Conservation (phyloP, 805 yeast genomes). For the Cyberlindnera japonica region DNA sequence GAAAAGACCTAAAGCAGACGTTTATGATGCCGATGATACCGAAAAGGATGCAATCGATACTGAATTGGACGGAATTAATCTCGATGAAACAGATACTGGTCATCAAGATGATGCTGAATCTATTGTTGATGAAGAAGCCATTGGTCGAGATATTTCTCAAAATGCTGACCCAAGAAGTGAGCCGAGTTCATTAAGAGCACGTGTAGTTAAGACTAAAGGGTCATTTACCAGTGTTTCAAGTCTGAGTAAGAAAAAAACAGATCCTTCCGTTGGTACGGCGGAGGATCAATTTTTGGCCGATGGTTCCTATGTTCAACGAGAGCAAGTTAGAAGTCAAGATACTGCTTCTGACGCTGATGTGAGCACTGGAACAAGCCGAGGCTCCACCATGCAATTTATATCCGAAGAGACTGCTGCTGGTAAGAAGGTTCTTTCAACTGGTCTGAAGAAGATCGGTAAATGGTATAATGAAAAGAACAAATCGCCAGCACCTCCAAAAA, state of each 20-base stretch:
- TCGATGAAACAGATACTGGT: not conserved
- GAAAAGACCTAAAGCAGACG: constrained; percentile 20
- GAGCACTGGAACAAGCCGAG: constrained; percentile 8
- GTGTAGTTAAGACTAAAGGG: constrained; percentile 4
- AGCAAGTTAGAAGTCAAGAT: constrained; percentile 9
- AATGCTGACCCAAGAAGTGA: constrained; percentile 14
- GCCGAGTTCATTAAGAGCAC: constrained; percentile 15
- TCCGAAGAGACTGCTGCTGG: constrained; percentile 29
- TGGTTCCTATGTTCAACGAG: constrained; percentile 26
- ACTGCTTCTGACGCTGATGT: constrained; percentile 16
- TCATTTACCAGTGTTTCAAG: constrained; percentile 6
- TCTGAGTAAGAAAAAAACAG: constrained; percentile 18
- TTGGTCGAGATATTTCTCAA: not conserved
- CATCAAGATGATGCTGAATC: constrained; percentile 1
- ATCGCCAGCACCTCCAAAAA: constrained; percentile 5
- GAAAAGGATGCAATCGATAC: constrained; percentile 1
- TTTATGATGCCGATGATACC: constrained; percentile 5
- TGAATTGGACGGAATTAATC: constrained; percentile 2
- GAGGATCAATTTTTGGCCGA: constrained; percentile 29
- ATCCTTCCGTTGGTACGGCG: constrained; percentile 23
- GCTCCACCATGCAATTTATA: constrained; percentile 22
- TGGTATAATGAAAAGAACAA: constrained; percentile 59
- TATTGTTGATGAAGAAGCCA: not conserved
- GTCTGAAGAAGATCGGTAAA: constrained; percentile 59
- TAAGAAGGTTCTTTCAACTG: constrained; percentile 38